Evolutionary conservation across 2,329 filamentous ascomycete species (phyloP).

Genomic region (Botrytis hyacinthi): DNA sequence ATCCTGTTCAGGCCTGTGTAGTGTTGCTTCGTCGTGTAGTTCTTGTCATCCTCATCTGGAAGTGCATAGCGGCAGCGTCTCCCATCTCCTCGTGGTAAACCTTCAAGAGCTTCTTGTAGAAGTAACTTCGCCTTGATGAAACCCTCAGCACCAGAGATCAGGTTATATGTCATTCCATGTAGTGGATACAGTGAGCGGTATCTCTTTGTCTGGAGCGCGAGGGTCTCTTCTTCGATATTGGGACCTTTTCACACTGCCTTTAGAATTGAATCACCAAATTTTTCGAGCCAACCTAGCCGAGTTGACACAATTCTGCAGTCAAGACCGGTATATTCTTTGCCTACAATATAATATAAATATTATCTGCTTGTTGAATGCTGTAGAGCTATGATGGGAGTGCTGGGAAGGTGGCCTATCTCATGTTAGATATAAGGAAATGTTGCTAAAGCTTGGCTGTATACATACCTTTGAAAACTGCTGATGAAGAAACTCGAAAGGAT

Average conservation of each 20-base stretch:
- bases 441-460: neutral
- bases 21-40: slow-evolving; percentile 33
- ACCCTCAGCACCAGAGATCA: neutral
- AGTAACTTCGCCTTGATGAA: neutral
- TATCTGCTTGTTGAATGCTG: neutral
- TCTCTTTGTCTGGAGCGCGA: neutral
- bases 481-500: neutral
- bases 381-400: neutral
- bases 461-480: neutral
- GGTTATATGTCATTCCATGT: neutral
- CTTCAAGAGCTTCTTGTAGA: slow-evolving; percentile 57
- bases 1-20: neutral
- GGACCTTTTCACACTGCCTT: neutral
- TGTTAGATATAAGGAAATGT: neutral
- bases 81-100: slow-evolving; percentile 89
- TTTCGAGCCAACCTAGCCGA: neutral
- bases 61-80: slow-evolving; percentile 74
- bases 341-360: neutral
- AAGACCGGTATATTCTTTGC: neutral
- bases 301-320: neutral
- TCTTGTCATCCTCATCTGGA: slow-evolving; percentile 87
- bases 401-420: neutral
- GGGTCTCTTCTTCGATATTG: neutral
- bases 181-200: neutral
- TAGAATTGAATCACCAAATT: fast-evolving